These are phyloP conservation scores for Verticillium klebahnii DNA, from an alignment of 2,329 filamentous ascomycete species.

Conservation along the genomic window DNA sequence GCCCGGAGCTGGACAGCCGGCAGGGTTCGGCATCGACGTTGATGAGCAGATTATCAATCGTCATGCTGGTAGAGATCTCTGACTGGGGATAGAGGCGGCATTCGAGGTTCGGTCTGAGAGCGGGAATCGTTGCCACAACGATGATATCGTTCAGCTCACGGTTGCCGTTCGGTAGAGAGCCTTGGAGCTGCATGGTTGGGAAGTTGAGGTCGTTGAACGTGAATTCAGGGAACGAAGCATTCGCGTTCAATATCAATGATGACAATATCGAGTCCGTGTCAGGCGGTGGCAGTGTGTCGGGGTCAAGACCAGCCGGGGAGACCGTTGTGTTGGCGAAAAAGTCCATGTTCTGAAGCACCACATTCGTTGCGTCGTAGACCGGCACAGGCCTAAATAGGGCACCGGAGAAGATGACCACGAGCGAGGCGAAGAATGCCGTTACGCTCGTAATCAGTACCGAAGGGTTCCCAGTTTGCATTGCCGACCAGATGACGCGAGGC, in stretches of 20 bases:
- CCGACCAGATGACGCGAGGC: constrained; percentile 20
- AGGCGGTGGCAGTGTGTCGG: constrained; percentile 17
- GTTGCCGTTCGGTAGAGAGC: background rate
- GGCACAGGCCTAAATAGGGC: constrained; percentile 25
- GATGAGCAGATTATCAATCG: constrained; percentile 16
- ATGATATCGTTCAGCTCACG: background rate
- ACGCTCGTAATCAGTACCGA: constrained; percentile 21
- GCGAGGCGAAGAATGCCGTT: constrained; percentile 20
- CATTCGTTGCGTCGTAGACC: constrained; percentile 14
- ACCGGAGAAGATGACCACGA: constrained; percentile 25
- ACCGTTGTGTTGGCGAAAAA: constrained; percentile 22
- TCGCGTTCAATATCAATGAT: constrained; percentile 27
- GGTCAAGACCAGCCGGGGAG: constrained; percentile 12
- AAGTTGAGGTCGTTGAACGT: constrained; percentile 27
- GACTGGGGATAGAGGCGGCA: constrained; percentile 17
- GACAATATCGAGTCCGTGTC: constrained; percentile 12
- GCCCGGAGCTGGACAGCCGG: constrained; percentile 12
- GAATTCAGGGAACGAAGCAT: constrained; percentile 28
- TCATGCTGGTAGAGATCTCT: constrained; percentile 19
- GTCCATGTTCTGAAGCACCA: constrained; percentile 20
- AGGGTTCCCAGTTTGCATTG: constrained; percentile 19
- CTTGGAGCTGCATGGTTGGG: constrained; percentile 9
- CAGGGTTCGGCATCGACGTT: constrained; percentile 16
- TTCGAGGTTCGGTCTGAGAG: constrained; percentile 24
- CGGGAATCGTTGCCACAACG: constrained; percentile 21